A percentile compares a stretch with the other conserved stretches of the same genome.
phyloP scores from a whole-genome alignment of 1,284 basidiomycete species.

The Hemileia vastatrix region DNA sequence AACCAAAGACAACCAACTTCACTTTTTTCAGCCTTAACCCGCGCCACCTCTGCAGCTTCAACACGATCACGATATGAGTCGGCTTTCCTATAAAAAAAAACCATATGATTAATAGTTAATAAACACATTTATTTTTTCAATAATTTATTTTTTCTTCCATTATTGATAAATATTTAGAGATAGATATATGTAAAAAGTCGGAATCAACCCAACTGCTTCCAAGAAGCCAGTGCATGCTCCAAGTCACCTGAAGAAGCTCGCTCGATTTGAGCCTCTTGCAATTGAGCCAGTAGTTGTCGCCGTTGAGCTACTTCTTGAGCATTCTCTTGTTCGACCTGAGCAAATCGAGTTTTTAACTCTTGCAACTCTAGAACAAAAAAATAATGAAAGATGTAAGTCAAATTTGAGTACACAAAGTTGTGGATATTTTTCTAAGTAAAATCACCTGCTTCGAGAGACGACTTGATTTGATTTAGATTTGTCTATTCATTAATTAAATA shows the following conservation, averaged over 20 bases:
- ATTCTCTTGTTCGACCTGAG: conserved; percentile 11
- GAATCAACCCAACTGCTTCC: conserved; percentile 1
- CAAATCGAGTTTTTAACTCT: conserved; percentile 28
- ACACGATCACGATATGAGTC: conserved; percentile 56
- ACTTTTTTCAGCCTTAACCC: conserved; percentile 56
- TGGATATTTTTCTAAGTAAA: conserved; percentile 46
- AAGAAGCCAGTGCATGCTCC: conserved; percentile 50
- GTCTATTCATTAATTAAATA: no score
- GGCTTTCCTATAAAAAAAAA: conserved; percentile 49
- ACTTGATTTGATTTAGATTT: no score
- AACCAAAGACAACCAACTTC: conserved; percentile 54
- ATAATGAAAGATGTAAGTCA: not conserved
- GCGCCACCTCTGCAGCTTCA: conserved; percentile 60
- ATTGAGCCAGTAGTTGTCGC: conserved; percentile 54
- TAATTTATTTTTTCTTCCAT: not conserved
- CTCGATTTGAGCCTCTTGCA: conserved; percentile 60
- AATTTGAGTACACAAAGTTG: conserved; percentile 49
- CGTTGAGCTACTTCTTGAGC: conserved; percentile 49
- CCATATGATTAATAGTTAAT: conserved; percentile 46
- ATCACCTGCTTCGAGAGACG: no score
- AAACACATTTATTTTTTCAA: no score
- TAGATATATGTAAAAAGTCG: not conserved
- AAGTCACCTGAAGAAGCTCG: conserved; percentile 55
- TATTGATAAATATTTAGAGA: not conserved
- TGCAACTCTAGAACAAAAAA: conserved; percentile 7